Evolutionary conservation across 2,329 filamentous ascomycete species (phyloP).

Genomic region (Hypomyces perniciosus): DNA sequence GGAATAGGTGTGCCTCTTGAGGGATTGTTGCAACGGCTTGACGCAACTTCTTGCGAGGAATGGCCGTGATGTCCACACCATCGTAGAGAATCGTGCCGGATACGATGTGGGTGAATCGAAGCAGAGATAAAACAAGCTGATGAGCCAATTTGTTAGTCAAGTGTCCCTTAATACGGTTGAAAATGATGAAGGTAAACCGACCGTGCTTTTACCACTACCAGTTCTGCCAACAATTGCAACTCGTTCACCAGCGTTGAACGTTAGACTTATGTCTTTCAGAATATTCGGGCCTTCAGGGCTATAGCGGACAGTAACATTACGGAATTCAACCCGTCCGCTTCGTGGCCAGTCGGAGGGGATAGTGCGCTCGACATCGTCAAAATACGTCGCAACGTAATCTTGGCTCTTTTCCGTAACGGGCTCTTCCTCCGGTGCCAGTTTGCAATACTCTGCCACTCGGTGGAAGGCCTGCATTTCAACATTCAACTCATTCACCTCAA

Average conservation of each 20-base stretch:
- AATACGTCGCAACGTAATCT: neutral
- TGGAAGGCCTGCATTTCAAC: constrained; percentile 41
- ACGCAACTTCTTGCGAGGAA: constrained; percentile 38
- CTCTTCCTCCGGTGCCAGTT: constrained; percentile 28
- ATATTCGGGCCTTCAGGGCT: constrained; percentile 32
- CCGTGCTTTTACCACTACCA: constrained; percentile 68
- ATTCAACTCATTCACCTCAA: constrained; percentile 41
- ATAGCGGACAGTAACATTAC: constrained; percentile 34
- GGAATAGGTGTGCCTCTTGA: constrained; percentile 45
- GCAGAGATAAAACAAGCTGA: constrained; percentile 37
- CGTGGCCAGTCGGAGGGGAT: constrained; percentile 30
- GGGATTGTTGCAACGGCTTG: constrained; percentile 44
- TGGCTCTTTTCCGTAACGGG: constrained; percentile 19
- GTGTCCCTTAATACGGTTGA: neutral
- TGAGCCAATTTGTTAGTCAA: neutral
- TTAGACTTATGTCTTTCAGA: constrained; percentile 36
- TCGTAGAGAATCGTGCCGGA: constrained; percentile 41
- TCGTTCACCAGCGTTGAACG: constrained; percentile 54
- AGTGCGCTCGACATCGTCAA: constrained; percentile 19
- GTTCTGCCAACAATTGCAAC: constrained; percentile 70
- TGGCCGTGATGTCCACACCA: constrained; percentile 38
- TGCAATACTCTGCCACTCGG: constrained; percentile 31
- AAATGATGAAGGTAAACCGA: constrained; percentile 27
- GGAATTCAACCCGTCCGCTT: constrained; percentile 31
- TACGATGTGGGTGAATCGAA: constrained; percentile 37